Base-by-base conservation (phyloP, 2,329 filamentous ascomycete species). In the Ascochyta pisi region DNA sequence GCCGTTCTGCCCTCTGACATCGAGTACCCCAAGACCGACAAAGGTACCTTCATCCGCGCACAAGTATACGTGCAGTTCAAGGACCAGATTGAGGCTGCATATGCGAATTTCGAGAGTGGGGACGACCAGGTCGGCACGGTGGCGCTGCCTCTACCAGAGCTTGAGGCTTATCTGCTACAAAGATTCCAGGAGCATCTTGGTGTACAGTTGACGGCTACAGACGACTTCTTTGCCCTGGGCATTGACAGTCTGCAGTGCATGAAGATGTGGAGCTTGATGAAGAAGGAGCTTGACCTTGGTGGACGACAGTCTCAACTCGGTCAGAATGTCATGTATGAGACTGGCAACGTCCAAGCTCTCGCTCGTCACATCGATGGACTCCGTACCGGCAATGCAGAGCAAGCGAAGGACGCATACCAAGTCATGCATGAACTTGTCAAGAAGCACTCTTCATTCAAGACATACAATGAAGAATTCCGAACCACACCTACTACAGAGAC, bases 221-320 rank as follows among this genome's bases (percentile, higher is more conserved):
- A 81, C 0, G 86, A 89, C 65, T 84, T 89, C 64, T 89, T 88
- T 64, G 73, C 78, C 0, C 72, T 79, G 0, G 86, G 86, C 0
- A 75, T 87, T 2, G 86, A 88, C 66, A 85, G 82, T 41, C 69
- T 88, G 24, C 83, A 86, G 58, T 82, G 84, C 1, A 84, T 86
- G 26, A 79, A 81, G 48, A 80, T 86, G 54, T 80, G 86, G 59
- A 77, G 78, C 15, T 70, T 76, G 1, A 81, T 89, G 26, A 72
- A 83, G 49, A 79, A 79, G 12, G 76, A 80, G 0, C 65, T 88
- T 2, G 78, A 85, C 24, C 63, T 85, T 1, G 76, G 78, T 1
- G 79, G 79, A 0, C 58, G 58, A 13, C 73, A 78, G 13, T 40
- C 62, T 13, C 69, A 75, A 9, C 68, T 87, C 0, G 78, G 80